phyloP scores from a whole-genome alignment of 306 rosid genomes.

The Quillaja saponaria region DNA sequence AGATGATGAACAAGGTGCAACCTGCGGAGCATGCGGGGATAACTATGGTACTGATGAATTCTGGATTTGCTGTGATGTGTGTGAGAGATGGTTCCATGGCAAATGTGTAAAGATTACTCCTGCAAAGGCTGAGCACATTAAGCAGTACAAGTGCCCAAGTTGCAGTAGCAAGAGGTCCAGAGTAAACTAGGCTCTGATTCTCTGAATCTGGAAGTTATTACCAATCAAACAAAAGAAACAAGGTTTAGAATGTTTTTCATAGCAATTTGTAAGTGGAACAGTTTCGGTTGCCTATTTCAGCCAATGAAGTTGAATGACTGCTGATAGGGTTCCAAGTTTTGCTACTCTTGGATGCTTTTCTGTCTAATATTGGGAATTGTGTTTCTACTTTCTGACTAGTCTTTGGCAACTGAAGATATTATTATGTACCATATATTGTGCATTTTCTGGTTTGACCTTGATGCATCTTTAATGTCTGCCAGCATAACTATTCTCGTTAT shows the following conservation, averaged over 20 bases:
- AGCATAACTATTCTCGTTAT: slow-evolving; percentile 11
- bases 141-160: slow-evolving; percentile 92
- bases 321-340: slow-evolving; percentile 71
- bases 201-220: slow-evolving; percentile 28
- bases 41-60: slow-evolving; percentile 81
- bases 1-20: slow-evolving; percentile 89
- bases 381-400: slow-evolving; percentile 49
- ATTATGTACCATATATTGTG: slow-evolving; percentile 40
- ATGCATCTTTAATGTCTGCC: slow-evolving; percentile 27
- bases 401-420: slow-evolving; percentile 48
- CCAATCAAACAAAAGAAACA: slow-evolving; percentile 39
- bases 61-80: slow-evolving; percentile 91
- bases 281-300: slow-evolving; percentile 56
- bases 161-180: slow-evolving; percentile 91
- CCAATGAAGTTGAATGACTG: slow-evolving; percentile 66
- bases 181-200: slow-evolving; percentile 50
- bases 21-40: slow-evolving; percentile 92
- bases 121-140: slow-evolving; percentile 92
- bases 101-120: slow-evolving; percentile 92
- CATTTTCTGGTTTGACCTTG: slow-evolving; percentile 34
- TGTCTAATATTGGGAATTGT: slow-evolving; percentile 52
- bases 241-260: slow-evolving; percentile 47
- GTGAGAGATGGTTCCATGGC: slow-evolving; percentile 94
- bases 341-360: slow-evolving; percentile 52
- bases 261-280: slow-evolving; percentile 50